Evolutionary conservation across 345 rosid species (phyloP).

Genomic region (Limnanthes douglasii): DNA sequence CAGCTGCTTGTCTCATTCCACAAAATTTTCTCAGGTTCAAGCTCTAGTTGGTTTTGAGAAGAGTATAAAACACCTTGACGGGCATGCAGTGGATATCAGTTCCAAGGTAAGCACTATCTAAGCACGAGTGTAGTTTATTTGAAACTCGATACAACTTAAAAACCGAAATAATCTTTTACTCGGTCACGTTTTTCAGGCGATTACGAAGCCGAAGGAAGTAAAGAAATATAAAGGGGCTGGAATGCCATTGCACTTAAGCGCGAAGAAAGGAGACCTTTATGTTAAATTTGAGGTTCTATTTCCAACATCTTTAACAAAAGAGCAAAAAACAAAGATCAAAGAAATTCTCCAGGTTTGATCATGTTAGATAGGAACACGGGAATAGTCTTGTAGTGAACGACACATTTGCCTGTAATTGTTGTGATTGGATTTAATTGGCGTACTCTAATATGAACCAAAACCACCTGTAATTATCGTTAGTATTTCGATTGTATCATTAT

Average conservation of each 20-base stretch:
- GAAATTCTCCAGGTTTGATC: too few species aligned
- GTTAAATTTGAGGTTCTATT: constrained; percentile 84
- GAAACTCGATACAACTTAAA: too few species aligned
- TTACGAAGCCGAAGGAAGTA: constrained; percentile 90
- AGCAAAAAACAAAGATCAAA: constrained; percentile 74
- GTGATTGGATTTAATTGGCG: too few species aligned
- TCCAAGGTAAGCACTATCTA: constrained; percentile 89
- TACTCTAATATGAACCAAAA: too few species aligned
- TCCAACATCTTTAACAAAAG: constrained; percentile 62
- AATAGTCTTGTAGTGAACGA: too few species aligned
- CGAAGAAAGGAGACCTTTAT: constrained; percentile 80
- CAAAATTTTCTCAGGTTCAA: constrained; percentile 45
- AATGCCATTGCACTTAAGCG: constrained; percentile 81
- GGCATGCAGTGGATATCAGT: constrained; percentile 69
- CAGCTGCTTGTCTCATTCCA: too few species aligned
- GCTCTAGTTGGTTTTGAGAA: constrained; percentile 98
- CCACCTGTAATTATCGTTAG: too few species aligned
- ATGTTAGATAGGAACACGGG: too few species aligned
- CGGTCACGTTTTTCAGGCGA: constrained; percentile 35
- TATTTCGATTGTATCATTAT: too few species aligned
- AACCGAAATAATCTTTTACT: background rate
- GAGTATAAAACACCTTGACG: constrained; percentile 82
- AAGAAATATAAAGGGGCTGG: constrained; percentile 93
- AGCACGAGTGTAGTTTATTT: too few species aligned
- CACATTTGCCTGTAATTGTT: too few species aligned